These are phyloP conservation scores for Sicyos baderoa DNA, from an alignment of 306 rosid genomes.

Conservation along the genomic window DNA sequence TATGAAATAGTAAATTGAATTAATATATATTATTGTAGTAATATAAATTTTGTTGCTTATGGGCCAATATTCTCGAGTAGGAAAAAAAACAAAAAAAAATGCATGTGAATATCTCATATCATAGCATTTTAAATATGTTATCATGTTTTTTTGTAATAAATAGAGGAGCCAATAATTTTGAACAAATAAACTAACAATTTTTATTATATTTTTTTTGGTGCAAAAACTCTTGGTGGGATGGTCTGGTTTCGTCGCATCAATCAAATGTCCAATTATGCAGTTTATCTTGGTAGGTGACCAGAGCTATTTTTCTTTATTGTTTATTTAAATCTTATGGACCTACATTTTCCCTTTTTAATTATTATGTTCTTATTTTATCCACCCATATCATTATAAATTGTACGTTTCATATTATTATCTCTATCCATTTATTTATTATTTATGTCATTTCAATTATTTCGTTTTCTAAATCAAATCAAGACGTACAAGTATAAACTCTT, in stretches of 20 bases:
- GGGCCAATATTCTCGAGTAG: too few relatives aligned
- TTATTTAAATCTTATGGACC: constrained; percentile 17
- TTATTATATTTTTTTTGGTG: neutral
- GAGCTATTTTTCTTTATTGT: constrained; percentile 21
- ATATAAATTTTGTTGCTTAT: too few relatives aligned
- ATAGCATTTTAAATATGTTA: neutral
- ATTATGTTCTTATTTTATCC: constrained; percentile 10
- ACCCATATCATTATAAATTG: neutral
- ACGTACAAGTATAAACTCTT: neutral
- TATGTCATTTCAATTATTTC: neutral
- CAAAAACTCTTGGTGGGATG: constrained; percentile 16
- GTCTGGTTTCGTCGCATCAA: constrained; percentile 15
- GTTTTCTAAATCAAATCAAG: neutral
- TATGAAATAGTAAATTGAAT: too few relatives aligned
- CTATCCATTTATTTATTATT: constrained; percentile 7
- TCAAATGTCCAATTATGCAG: constrained; percentile 32
- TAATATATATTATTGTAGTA: too few relatives aligned
- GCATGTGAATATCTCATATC: neutral
- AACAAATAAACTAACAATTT: neutral
- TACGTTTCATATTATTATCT: constrained; percentile 5
- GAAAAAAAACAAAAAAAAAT: too few relatives aligned
- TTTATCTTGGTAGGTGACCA: constrained; percentile 81
- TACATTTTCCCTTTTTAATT: constrained; percentile 13
- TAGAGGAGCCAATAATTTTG: neutral
- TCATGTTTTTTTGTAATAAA: neutral